Evolutionary conservation across 345 rosid species (phyloP).

Genomic region (Rhodomyrtus tomentosa): DNA sequence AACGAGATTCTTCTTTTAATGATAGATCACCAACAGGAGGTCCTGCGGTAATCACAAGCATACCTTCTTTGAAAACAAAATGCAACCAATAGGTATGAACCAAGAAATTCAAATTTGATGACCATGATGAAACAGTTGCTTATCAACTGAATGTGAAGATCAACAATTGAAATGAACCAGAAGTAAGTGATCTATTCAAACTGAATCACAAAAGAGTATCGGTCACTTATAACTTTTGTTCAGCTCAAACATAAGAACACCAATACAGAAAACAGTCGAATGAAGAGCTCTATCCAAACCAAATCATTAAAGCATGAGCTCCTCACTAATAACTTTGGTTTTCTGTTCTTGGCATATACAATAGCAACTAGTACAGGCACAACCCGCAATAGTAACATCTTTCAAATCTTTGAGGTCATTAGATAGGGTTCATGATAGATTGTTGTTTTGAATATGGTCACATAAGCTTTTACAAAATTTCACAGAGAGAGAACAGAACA

Average conservation of each 20-base stretch:
- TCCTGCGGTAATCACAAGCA: conserved; percentile 18
- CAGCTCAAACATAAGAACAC: neutral
- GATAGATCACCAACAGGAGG: conserved; percentile 43
- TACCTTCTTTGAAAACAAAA: neutral
- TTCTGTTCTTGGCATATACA: neutral
- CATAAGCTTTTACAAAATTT: neutral
- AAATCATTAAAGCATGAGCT: neutral
- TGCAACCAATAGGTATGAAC: neutral
- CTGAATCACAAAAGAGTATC: neutral
- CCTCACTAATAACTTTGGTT: neutral
- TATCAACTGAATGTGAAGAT: neutral
- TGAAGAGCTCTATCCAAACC: neutral
- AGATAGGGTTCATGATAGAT: neutral
- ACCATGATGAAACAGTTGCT: neutral
- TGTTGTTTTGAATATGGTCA: neutral
- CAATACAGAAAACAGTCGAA: neutral
- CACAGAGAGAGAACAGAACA: neutral
- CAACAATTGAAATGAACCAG: neutral
- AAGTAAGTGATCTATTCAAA: neutral
- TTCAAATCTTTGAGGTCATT: neutral
- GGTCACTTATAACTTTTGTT: neutral
- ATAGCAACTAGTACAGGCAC: neutral
- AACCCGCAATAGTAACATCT: neutral
- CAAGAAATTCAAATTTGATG: neutral
- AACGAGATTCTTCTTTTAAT: conserved; percentile 69